phyloP scores from a whole-genome alignment of 768 basidiomycete genomes.

The Pholiota microspora region DNA sequence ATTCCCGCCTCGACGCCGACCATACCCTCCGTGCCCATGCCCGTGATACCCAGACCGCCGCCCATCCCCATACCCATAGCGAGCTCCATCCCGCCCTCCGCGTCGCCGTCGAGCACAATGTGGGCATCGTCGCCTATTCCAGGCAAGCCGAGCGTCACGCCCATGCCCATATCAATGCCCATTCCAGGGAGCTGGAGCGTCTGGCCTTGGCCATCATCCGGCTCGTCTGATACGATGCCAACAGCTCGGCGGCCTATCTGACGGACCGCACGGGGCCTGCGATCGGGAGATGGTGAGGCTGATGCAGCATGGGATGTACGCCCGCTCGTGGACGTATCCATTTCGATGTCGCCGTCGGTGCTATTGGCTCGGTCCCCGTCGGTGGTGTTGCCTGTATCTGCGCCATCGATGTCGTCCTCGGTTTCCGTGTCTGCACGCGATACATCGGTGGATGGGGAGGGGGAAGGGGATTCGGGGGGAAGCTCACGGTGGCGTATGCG shows the following conservation, averaged over 20 bases:
- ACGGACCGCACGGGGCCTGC: constrained; percentile 21
- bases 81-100: constrained; percentile 33
- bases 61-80: constrained; percentile 15
- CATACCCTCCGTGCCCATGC: constrained; percentile 37
- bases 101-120: constrained; percentile 19
- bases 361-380: constrained; percentile 2
- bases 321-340: constrained; percentile 28
- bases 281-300: constrained; percentile 32
- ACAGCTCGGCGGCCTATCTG: constrained; percentile 29
- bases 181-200: constrained; percentile 23
- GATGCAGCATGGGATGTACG: constrained; percentile 27
- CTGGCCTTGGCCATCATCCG: constrained; percentile 20
- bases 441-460: constrained; percentile 38
- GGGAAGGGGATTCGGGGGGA: constrained; percentile 38
- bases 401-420: constrained; percentile 52
- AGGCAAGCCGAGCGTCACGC: constrained; percentile 7
- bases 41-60: constrained; percentile 11
- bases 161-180: constrained; percentile 10
- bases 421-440: constrained; percentile 74
- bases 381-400: background rate
- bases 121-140: constrained; percentile 14
- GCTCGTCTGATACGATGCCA: constrained; percentile 40
- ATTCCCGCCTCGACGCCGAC: constrained; percentile 70
- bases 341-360: constrained; percentile 43
- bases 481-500: constrained; percentile 26